Percentiles rank a stretch among this genome's conserved stretches.
Evolutionary conservation across 2,329 filamentous ascomycete genomes (phyloP).

Genomic region (Emydomyces testavorans): DNA sequence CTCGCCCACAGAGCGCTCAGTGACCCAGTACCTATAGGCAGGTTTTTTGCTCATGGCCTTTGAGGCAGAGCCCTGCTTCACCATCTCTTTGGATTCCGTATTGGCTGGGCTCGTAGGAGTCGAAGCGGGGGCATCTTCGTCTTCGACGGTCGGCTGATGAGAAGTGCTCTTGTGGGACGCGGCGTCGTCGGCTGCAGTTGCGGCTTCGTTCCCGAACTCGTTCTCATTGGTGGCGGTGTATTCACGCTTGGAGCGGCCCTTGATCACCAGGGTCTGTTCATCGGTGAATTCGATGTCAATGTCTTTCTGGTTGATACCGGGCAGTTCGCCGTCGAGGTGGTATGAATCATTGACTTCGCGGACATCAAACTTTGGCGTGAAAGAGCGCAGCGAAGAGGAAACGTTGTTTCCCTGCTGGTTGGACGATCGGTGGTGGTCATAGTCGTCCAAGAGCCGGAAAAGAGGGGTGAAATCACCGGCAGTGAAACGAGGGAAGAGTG

Average conservation of each 20-base stretch:
- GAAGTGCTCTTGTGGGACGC: constrained; percentile 22
- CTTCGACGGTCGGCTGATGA: constrained; percentile 44
- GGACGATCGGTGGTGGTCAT: constrained; percentile 26
- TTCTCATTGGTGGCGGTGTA: constrained; percentile 21
- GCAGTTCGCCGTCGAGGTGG: constrained; percentile 37
- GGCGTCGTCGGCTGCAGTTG: constrained; percentile 15
- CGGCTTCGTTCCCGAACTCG: constrained; percentile 16
- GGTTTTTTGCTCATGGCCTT: constrained; percentile 18
- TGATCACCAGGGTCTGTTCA: constrained; percentile 35
- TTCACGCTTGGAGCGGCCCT: constrained; percentile 30
- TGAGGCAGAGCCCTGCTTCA: constrained; percentile 21
- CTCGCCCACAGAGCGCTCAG: constrained; percentile 46
- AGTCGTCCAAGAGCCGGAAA: constrained; percentile 35
- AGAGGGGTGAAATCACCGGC: constrained; percentile 30
- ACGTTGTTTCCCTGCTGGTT: neutral
- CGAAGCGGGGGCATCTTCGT: constrained; percentile 26
- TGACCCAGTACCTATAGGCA: constrained; percentile 42
- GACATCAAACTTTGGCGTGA: constrained; percentile 36
- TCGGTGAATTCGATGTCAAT: constrained; percentile 40
- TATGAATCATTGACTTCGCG: constrained; percentile 33
- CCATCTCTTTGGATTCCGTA: constrained; percentile 16
- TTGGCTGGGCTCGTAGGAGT: constrained; percentile 13
- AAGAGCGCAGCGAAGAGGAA: constrained; percentile 22
- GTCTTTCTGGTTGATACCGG: constrained; percentile 34
- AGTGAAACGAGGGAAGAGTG: constrained; percentile 29